These are phyloP conservation scores for Aspergillus udagawae DNA, from an alignment of 2,329 filamentous ascomycete species.

Conservation along the genomic window DNA sequence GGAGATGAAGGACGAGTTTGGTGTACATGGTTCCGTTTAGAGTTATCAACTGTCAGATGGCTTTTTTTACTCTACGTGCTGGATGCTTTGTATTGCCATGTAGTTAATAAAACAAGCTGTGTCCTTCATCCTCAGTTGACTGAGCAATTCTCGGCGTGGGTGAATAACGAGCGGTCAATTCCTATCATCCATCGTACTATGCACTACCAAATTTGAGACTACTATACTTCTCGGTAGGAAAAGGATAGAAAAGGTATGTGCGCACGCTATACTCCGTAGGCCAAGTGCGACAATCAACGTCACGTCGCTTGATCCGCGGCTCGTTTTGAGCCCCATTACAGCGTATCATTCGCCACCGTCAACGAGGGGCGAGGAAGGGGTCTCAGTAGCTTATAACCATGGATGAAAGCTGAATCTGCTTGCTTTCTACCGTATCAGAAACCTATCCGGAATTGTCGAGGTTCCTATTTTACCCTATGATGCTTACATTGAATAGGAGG, in stretches of 20 bases:
- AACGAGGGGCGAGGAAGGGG: neutral
- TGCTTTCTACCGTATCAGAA: neutral
- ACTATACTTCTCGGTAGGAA: neutral
- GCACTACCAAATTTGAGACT: neutral
- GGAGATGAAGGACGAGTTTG: neutral
- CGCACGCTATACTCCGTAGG: neutral
- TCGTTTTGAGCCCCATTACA: neutral
- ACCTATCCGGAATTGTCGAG: too few relatives aligned
- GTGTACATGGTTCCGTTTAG: neutral
- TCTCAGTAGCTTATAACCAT: constrained; percentile 9
- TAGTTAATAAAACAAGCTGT: too few relatives aligned
- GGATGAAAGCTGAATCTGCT: constrained; percentile 1
- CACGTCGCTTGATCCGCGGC: constrained; percentile 1
- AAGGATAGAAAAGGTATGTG: neutral
- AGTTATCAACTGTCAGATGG: neutral
- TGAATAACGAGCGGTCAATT: too few relatives aligned
- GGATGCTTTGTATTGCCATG: too few relatives aligned
- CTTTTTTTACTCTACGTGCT: neutral
- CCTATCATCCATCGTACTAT: too few relatives aligned
- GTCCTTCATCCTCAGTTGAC: too few relatives aligned
- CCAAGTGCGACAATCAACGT: constrained; percentile 1
- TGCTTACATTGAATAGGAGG: neutral
- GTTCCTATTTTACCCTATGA: neutral
- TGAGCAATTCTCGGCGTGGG: too few relatives aligned
- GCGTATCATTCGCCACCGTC: neutral